phyloP scores from a whole-genome alignment of 2,329 filamentous ascomycete genomes.

The Ceratocystis eucalypticola region DNA sequence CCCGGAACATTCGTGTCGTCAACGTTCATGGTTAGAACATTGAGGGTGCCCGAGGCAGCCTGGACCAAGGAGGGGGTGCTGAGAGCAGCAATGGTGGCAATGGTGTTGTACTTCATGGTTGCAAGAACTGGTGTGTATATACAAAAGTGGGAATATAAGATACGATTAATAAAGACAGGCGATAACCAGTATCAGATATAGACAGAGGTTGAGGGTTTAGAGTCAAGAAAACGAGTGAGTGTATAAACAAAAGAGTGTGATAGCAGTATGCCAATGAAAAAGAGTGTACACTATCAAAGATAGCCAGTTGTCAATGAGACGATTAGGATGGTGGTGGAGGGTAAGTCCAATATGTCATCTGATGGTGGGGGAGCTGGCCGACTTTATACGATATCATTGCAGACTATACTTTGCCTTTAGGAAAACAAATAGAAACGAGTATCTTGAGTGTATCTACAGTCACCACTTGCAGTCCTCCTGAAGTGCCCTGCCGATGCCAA shows the following conservation, averaged over 20 bases:
- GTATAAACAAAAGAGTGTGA: too few species aligned
- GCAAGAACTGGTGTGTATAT: neutral
- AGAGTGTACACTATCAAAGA: conserved; percentile 7
- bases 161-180: neutral
- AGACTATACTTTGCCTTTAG: too few species aligned
- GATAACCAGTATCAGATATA: neutral
- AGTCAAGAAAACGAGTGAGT: neutral
- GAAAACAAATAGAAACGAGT: too few species aligned
- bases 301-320: neutral
- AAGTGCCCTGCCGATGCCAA: too few species aligned
- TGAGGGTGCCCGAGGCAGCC: conserved; percentile 30
- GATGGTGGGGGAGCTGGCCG: neutral
- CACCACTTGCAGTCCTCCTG: too few species aligned
- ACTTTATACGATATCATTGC: neutral
- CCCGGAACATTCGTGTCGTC: conserved; percentile 49
- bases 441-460: too few species aligned
- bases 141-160: neutral
- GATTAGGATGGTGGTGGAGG: neutral
- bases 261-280: too few species aligned
- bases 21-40: conserved; percentile 44
- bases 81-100: conserved; percentile 12
- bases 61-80: conserved; percentile 13
- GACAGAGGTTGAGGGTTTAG: neutral
- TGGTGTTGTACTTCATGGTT: conserved; percentile 17
- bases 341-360: neutral